Conservation (phyloP, 257 asterid genomes). For the Eucommia ulmoides region DNA sequence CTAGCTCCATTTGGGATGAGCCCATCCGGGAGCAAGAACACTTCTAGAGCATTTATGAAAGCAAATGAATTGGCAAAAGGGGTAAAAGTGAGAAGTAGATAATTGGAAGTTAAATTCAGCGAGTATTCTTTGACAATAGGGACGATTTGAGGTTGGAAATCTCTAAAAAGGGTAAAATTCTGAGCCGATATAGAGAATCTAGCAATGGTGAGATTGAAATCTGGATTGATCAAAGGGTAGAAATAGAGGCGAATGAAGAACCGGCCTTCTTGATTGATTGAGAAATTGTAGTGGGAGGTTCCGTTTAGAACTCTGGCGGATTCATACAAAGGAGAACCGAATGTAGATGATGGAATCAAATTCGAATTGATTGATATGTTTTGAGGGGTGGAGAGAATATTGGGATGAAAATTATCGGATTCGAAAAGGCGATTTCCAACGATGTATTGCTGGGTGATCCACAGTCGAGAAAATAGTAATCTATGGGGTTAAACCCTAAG, state of each 20-base stretch:
- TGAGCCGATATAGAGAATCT: slow-evolving; percentile 26
- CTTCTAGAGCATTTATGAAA: slow-evolving; percentile 26
- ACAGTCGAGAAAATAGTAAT: slow-evolving; percentile 28
- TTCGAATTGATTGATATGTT: slow-evolving; percentile 10
- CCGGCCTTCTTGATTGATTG: slow-evolving; percentile 23
- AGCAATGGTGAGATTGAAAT: slow-evolving; percentile 14
- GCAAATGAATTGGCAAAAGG: slow-evolving; percentile 24
- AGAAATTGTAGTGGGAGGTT: slow-evolving; percentile 11
- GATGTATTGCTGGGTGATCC: slow-evolving; percentile 20
- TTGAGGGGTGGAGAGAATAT: slow-evolving; percentile 14
- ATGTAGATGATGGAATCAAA: slow-evolving; percentile 12
- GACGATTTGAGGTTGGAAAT: slow-evolving; percentile 16
- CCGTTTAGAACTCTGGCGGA: slow-evolving; percentile 29
- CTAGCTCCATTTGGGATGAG: slow-evolving; percentile 18
- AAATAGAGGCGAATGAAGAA: slow-evolving; percentile 29
- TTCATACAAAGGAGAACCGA: slow-evolving; percentile 14
- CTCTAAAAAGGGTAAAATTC: slow-evolving; percentile 19
- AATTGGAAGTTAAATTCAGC: slow-evolving; percentile 12
- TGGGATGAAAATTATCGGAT: slow-evolving; percentile 18
- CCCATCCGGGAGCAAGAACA: slow-evolving; percentile 26
- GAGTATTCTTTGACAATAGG: slow-evolving; percentile 23
- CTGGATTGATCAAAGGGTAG: slow-evolving; percentile 15
- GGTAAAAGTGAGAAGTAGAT: slow-evolving; percentile 17
- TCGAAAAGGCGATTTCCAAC: slow-evolving; percentile 21
- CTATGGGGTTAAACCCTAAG: slow-evolving; percentile 21